Conservation (phyloP, 306 rosid species). For the Dalbergia cochinchinensis region DNA sequence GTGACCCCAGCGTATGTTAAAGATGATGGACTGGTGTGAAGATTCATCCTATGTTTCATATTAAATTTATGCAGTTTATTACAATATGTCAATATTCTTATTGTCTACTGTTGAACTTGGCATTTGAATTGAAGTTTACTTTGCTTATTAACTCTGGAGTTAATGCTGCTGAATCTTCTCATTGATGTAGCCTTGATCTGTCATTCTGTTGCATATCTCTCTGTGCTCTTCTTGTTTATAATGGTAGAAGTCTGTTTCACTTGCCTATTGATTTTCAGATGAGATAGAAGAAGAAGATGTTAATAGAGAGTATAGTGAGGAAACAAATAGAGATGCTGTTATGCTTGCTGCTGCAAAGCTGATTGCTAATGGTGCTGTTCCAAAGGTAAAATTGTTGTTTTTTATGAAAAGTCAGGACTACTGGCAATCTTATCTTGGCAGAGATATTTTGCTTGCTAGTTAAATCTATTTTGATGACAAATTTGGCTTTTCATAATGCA, state of each 20-base stretch:
- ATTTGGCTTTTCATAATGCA: conserved; percentile 54
- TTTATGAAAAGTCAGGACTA: neutral
- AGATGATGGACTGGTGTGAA: neutral
- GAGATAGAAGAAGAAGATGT: conserved; percentile 85
- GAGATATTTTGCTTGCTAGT: conserved; percentile 11
- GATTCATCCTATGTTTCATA: conserved; percentile 31
- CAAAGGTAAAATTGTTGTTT: conserved; percentile 65
- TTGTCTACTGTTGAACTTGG: conserved; percentile 28
- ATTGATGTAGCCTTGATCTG: conserved; percentile 28
- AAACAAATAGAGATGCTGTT: conserved; percentile 75
- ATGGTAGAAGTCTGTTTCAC: conserved; percentile 29
- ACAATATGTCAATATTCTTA: neutral
- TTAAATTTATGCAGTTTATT: conserved; percentile 30
- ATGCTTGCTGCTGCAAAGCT: conserved; percentile 86
- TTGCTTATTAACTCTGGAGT: conserved; percentile 33
- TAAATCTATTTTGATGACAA: conserved; percentile 34
- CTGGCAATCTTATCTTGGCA: conserved; percentile 10
- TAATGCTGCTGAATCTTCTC: conserved; percentile 22
- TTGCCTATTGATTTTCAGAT: conserved; percentile 57
- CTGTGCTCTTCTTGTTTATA: conserved; percentile 29
- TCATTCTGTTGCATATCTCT: neutral
- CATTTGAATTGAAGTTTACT: conserved; percentile 19
- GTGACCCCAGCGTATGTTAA: conserved; percentile 48
- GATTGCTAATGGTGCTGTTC: conserved; percentile 64
- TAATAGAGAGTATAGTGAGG: conserved; percentile 81